Evolutionary conservation across 2,329 filamentous ascomycete genomes (phyloP).

Genomic region (Neoscytalidium dimidiatum): DNA sequence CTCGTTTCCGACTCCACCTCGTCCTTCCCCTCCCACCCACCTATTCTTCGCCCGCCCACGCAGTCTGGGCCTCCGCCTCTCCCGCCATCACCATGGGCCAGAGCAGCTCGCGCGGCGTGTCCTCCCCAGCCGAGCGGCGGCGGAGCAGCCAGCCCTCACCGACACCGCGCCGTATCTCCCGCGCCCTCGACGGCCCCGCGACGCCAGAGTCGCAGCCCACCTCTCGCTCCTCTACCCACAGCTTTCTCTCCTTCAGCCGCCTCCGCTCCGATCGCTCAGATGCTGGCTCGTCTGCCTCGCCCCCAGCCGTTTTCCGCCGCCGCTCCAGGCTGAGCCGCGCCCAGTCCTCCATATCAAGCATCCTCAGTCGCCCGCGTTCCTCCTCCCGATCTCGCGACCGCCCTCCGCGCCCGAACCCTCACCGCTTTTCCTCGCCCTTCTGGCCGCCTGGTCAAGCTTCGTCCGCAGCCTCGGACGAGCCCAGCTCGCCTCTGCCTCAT

Average conservation of each 20-base stretch:
- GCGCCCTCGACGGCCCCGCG: slow-evolving; percentile 25
- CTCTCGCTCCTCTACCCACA: slow-evolving; percentile 27
- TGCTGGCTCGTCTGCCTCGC: slow-evolving; percentile 32
- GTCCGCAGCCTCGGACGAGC: slow-evolving; percentile 26
- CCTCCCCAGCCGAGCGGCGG: slow-evolving; percentile 25
- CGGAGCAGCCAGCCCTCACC: slow-evolving; percentile 24
- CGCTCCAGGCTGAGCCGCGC: slow-evolving; percentile 36
- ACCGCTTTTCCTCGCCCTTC: slow-evolving; percentile 25
- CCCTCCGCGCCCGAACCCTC: slow-evolving; percentile 24
- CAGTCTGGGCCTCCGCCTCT: slow-evolving; percentile 24
- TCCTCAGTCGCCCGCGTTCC: slow-evolving; percentile 24
- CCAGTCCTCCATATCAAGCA: slow-evolving; percentile 36
- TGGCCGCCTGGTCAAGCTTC: slow-evolving; percentile 21
- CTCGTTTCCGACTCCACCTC: slow-evolving; percentile 12
- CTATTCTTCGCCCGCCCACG: slow-evolving; percentile 15
- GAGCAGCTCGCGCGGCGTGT: slow-evolving; percentile 35
- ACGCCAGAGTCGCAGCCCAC: slow-evolving; percentile 28
- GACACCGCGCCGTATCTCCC: slow-evolving; percentile 33
- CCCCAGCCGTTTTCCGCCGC: slow-evolving; percentile 27
- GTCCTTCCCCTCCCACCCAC: slow-evolving; percentile 15
- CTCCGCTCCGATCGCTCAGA: slow-evolving; percentile 34
- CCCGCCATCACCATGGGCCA: slow-evolving; percentile 39
- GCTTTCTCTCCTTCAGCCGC: slow-evolving; percentile 33
- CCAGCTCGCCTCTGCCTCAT: slow-evolving; percentile 34
- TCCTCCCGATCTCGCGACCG: slow-evolving; percentile 17